Evolutionary conservation across 2,329 filamentous ascomycete species (phyloP).

Genomic region (Chaetomium globosum): DNA sequence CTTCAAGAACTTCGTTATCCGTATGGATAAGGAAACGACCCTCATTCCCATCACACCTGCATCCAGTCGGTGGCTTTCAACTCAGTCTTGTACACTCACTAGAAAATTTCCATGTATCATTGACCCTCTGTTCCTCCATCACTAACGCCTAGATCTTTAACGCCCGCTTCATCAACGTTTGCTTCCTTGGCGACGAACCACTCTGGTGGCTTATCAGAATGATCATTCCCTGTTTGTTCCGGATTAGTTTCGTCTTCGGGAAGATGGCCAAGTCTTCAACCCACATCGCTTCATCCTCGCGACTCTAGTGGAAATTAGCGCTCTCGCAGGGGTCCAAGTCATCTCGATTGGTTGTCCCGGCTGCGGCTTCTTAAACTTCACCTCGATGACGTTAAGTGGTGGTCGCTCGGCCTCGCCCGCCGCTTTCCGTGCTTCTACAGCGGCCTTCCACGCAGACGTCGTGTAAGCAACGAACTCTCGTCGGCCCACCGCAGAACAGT

Average conservation of each 20-base stretch:
- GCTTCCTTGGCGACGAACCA: not conserved
- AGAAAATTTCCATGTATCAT: not conserved
- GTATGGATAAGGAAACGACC: too few species aligned
- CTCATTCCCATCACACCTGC: too few species aligned
- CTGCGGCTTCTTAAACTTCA: not conserved
- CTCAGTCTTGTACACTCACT: not conserved
- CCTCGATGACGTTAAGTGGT: not conserved
- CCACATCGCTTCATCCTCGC: not conserved
- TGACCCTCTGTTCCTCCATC: not conserved
- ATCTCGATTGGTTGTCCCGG: not conserved
- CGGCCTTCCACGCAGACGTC: slow-evolving; percentile 16
- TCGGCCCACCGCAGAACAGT: slow-evolving; percentile 15
- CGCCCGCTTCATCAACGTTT: not conserved
- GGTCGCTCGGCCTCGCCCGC: not conserved
- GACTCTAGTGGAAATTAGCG: not conserved
- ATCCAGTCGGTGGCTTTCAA: too few species aligned
- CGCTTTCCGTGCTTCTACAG: slow-evolving; percentile 8
- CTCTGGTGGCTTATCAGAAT: not conserved
- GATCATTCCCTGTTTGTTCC: not conserved
- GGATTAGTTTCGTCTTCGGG: not conserved
- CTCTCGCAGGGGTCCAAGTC: not conserved
- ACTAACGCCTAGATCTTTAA: not conserved
- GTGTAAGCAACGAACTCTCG: slow-evolving; percentile 24
- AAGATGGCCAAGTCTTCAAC: not conserved
- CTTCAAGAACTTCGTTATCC: too few species aligned